These are phyloP conservation scores for Rhynchospora breviuscula DNA, from an alignment of 176 grass and related monocot genomes.

Conservation along the genomic window DNA sequence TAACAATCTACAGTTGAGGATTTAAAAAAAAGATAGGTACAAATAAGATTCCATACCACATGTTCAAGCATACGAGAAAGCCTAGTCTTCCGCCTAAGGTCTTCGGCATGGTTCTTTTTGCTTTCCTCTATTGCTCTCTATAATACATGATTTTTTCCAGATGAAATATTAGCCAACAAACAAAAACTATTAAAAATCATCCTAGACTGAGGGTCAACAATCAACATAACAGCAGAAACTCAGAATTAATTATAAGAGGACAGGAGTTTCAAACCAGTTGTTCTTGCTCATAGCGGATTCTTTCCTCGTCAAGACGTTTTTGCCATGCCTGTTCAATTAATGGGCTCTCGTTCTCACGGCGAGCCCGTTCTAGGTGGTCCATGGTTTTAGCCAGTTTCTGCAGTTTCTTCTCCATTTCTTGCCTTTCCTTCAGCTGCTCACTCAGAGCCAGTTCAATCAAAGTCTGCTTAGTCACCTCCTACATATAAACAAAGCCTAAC, in stretches of 20 bases:
- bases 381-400: conserved; percentile 70
- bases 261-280: conserved; percentile 51
- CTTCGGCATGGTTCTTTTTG: conserved; percentile 74
- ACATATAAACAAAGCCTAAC: neutral
- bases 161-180: neutral
- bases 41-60: conserved; percentile 41
- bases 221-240: neutral
- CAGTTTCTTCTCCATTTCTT: conserved; percentile 76
- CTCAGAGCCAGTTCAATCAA: conserved; percentile 48
- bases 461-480: conserved; percentile 67
- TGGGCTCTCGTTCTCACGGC: conserved; percentile 77
- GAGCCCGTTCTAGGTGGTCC: conserved; percentile 90
- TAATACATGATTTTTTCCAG: conserved; percentile 18
- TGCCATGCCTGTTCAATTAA: conserved; percentile 74
- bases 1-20: neutral
- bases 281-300: conserved; percentile 71
- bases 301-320: conserved; percentile 67
- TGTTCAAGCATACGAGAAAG: conserved; percentile 71
- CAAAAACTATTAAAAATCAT: no score
- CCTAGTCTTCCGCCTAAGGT: conserved; percentile 81
- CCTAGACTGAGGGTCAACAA: no score
- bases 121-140: conserved; percentile 92
- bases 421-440: conserved; percentile 61
- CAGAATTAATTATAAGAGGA: no score
- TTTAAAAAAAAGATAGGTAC: neutral